These are phyloP conservation scores for Acacia confusa DNA, from an alignment of 306 rosid species.

Conservation along the genomic window DNA sequence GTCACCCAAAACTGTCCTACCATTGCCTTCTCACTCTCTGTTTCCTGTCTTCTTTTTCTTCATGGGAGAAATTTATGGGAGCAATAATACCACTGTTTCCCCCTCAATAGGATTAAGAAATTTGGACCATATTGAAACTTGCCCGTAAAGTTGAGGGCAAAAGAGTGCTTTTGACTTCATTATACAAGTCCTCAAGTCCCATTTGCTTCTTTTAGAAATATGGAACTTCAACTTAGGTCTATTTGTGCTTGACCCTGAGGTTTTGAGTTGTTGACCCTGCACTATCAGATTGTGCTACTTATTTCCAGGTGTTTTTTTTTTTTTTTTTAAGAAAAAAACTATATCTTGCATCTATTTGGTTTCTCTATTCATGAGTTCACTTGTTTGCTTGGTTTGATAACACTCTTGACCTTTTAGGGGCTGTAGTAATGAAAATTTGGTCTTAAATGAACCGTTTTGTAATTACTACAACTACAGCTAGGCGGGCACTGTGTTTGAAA, in stretches of 20 bases:
- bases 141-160: neutral
- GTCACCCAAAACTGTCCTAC: neutral
- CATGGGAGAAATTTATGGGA: neutral
- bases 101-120: neutral
- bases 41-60: neutral
- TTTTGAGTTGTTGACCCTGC: neutral
- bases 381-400: neutral
- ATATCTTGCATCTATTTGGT: neutral
- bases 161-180: neutral
- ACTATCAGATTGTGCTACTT: neutral
- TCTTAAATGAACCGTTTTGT: neutral
- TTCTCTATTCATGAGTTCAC: neutral
- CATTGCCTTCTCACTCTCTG: neutral
- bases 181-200: neutral
- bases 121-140: neutral
- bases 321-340: neutral
- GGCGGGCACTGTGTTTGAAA: neutral
- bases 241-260: neutral
- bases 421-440: neutral
- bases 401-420: neutral
- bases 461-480: neutral
- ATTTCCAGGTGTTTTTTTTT: neutral
- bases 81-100: neutral
- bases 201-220: conserved; percentile 1
- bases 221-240: neutral